These are phyloP conservation scores for Gryganskiella cystojenkinii DNA, from an alignment of 192 early-diverging fungal genomes.

Conservation along the genomic window DNA sequence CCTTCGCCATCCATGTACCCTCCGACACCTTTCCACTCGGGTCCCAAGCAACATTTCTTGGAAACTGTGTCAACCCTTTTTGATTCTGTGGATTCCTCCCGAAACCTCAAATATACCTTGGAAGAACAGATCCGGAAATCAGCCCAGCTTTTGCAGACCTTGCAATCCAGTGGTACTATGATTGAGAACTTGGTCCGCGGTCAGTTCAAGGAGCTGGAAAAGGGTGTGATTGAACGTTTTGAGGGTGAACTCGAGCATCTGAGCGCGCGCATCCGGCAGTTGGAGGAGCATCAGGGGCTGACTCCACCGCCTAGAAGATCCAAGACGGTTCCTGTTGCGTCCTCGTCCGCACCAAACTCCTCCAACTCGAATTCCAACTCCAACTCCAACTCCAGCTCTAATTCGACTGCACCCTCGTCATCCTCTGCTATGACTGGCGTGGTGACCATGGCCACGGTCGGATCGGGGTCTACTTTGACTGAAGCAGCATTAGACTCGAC, in stretches of 20 bases:
- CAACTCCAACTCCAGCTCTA: too few relatives aligned
- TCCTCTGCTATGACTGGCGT: slow-evolving; percentile 29
- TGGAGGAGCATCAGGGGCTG: slow-evolving; percentile 49
- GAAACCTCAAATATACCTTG: slow-evolving; percentile 70
- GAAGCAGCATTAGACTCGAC: too few relatives aligned
- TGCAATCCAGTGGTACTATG: slow-evolving; percentile 78
- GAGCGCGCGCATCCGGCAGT: slow-evolving; percentile 33
- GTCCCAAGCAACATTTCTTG: slow-evolving; percentile 63
- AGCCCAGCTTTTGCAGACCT: slow-evolving; percentile 74
- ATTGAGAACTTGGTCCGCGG: slow-evolving; percentile 82
- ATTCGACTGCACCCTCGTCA: slow-evolving; percentile 8
- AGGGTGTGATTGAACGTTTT: slow-evolving; percentile 64
- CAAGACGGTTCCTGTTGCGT: neutral
- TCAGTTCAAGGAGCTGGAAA: slow-evolving; percentile 80
- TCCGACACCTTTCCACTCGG: slow-evolving; percentile 55
- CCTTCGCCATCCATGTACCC: slow-evolving; percentile 66
- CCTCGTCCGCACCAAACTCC: neutral
- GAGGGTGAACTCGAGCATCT: slow-evolving; percentile 55
- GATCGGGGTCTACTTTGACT: neutral
- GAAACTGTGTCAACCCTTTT: slow-evolving; percentile 65
- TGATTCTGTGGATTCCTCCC: slow-evolving; percentile 69
- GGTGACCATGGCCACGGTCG: neutral
- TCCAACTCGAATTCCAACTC: too few relatives aligned
- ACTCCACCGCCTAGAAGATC: slow-evolving; percentile 36
- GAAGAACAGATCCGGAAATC: slow-evolving; percentile 83